Base-by-base conservation (phyloP, 352 stramenopile species). In the Phytopythium oedochilum region DNA sequence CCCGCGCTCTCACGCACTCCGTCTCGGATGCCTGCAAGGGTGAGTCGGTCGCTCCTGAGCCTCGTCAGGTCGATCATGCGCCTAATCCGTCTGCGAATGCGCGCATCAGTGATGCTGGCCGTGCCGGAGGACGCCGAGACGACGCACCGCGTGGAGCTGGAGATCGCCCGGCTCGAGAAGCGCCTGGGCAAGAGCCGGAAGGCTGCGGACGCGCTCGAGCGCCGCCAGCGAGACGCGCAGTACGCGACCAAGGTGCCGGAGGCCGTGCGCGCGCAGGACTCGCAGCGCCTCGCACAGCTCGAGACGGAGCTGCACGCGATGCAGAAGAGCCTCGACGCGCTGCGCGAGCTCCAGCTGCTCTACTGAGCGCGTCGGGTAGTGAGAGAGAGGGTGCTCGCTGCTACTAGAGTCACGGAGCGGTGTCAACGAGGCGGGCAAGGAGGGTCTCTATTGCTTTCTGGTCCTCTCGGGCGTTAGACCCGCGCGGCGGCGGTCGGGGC, bases 241-340 rank as follows among this genome's bases (percentile, higher is more conserved):
- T 95, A 95, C 55, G 23, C 55, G 0, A 43, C 28, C 20, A 91
- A 90, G 43, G 85, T 95, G 18, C 85, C 85, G 0, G 75, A 89
- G 25, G 39, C 63, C 9, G 70, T 92, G 28, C 80, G 83, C 56
- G 53, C 66, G 29, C 83, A 92, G 61, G 78, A 90, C 35, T 55
- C 61, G 14, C 73, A 76, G 42, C 80, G 83, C 14, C 59, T 89
- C 25, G 60, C 42, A 7, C 76, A 89, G 55, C 54, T 83, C 10
- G 59, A 86, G 59, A 89, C 72, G 0, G 80, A 91, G 23, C 35
- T 82, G 9, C 64, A 78, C 28, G 73, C 80, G 1, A 64, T 68
- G 0, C 59, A 71, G 23, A 85, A 78, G 54, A 89, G 76, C 53
- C 57, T 92, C 26, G 64, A 53, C 17, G 83, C 79, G 2, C 51